Conservation (phyloP, 2,329 filamentous ascomycete species). For the Trichophyton simii region DNA sequence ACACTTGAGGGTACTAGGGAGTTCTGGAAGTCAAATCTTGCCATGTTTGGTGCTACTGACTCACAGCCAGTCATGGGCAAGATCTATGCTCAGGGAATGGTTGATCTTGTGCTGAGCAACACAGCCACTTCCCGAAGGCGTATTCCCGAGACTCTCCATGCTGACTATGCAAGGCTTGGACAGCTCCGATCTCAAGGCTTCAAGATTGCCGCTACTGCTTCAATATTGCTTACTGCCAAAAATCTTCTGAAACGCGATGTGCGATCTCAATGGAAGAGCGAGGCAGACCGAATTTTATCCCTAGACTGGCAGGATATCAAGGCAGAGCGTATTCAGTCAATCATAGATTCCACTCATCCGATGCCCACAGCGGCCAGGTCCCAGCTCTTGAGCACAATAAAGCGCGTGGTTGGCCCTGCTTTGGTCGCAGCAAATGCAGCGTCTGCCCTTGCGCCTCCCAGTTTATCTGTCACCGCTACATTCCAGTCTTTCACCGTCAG, state of each 20-base stretch:
- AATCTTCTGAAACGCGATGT: constrained; percentile 53
- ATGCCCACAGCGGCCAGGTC: constrained; percentile 35
- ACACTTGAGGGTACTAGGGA: constrained; percentile 41
- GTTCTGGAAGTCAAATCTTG: constrained; percentile 40
- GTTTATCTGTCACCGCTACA: constrained; percentile 1
- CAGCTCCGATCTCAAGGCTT: constrained; percentile 43
- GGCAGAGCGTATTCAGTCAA: constrained; percentile 32
- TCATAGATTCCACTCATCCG: constrained; percentile 37
- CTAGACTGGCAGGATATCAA: constrained; percentile 33
- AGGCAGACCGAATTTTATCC: constrained; percentile 48
- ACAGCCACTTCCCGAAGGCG: constrained; percentile 39
- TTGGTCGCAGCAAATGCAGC: constrained; percentile 27
- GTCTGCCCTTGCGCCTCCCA: constrained; percentile 11
- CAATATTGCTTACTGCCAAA: constrained; percentile 52
- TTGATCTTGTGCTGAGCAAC: constrained; percentile 46
- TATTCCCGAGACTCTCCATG: constrained; percentile 47
- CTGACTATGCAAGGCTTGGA: constrained; percentile 44
- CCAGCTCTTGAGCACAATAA: constrained; percentile 36
- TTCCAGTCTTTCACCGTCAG: background rate
- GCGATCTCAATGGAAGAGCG: constrained; percentile 50
- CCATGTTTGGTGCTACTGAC: constrained; percentile 37
- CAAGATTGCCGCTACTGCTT: constrained; percentile 48
- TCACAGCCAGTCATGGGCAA: constrained; percentile 24
- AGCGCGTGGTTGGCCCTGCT: constrained; percentile 44
- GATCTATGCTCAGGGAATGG: constrained; percentile 48